These are phyloP conservation scores for Ustilago shanxiensis DNA, from an alignment of 1,284 basidiomycete genomes.

Conservation along the genomic window DNA sequence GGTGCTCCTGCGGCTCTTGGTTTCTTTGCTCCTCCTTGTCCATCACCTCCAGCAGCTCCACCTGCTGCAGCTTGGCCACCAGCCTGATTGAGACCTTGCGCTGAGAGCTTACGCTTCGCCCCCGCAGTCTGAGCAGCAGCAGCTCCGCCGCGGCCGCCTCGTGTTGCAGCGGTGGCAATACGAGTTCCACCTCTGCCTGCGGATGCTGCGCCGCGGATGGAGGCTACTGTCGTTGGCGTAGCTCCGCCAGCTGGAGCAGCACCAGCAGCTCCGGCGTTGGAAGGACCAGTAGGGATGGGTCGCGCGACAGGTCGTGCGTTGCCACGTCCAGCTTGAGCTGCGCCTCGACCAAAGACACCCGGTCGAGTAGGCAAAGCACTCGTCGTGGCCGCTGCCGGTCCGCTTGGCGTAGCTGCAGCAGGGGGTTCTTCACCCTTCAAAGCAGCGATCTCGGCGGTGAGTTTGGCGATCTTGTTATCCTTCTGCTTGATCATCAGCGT, in stretches of 20 bases:
- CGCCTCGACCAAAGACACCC: slow-evolving; percentile 47
- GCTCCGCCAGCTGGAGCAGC: neutral
- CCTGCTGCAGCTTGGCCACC: slow-evolving; percentile 1
- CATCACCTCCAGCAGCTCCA: neutral
- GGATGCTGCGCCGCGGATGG: slow-evolving; percentile 47
- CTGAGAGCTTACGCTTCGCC: slow-evolving; percentile 45
- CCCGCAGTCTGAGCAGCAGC: slow-evolving; percentile 18
- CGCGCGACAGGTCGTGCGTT: slow-evolving; percentile 15
- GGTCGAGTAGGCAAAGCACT: slow-evolving; percentile 24
- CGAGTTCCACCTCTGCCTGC: slow-evolving; percentile 33
- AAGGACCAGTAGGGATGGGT: slow-evolving; percentile 41
- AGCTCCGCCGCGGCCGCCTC: slow-evolving; percentile 32
- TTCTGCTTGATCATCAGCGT: slow-evolving; percentile 66
- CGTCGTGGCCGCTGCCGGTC: slow-evolving; percentile 4
- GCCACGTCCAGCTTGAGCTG: slow-evolving; percentile 26
- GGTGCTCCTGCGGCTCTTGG: slow-evolving; percentile 36
- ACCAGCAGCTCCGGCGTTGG: slow-evolving; percentile 3
- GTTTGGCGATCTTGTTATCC: slow-evolving; percentile 66
- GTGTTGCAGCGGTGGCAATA: slow-evolving; percentile 35
- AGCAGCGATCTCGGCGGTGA: slow-evolving; percentile 62
- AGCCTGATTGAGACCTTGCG: slow-evolving; percentile 32
- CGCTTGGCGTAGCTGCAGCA: slow-evolving; percentile 11
- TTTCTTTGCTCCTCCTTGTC: slow-evolving; percentile 38
- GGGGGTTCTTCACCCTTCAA: slow-evolving; percentile 56
- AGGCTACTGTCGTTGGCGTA: slow-evolving; percentile 27